A percentile compares a stretch with the other conserved stretches of the same genome.
Evolutionary conservation across 2,329 filamentous ascomycete species (phyloP).

Genomic region (Aaosphaeria pasadenensis): DNA sequence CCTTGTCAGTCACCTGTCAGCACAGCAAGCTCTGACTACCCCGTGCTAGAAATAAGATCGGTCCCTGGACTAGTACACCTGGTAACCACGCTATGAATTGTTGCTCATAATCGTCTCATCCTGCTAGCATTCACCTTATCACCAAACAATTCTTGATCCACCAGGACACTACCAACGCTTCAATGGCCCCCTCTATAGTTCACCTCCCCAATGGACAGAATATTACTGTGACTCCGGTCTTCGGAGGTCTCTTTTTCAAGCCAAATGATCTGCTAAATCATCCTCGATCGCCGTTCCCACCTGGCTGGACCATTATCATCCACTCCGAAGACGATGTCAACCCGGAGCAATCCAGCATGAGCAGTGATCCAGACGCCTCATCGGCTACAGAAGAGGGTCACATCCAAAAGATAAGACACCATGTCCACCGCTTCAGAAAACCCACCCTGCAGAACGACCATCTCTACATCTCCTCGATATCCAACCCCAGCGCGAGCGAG

Average conservation of each 20-base stretch:
- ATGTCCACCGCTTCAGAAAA: conserved; percentile 63
- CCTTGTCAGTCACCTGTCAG: too few relatives aligned
- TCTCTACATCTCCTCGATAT: conserved; percentile 89
- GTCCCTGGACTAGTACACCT: too few relatives aligned
- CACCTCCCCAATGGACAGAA: conserved; percentile 85
- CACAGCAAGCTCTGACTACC: too few relatives aligned
- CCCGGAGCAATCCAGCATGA: conserved; percentile 22
- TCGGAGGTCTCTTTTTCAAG: conserved; percentile 90
- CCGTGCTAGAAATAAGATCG: too few relatives aligned
- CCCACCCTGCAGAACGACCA: conserved; percentile 78
- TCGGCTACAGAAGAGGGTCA: conserved; percentile 14
- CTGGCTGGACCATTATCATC: conserved; percentile 87
- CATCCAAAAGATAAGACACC: conserved; percentile 24
- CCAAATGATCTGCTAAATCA: conserved; percentile 69
- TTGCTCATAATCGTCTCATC: too few relatives aligned
- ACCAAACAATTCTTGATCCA: too few relatives aligned
- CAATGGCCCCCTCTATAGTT: conserved; percentile 50
- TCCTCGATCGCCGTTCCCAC: conserved; percentile 63
- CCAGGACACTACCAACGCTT: too few relatives aligned
- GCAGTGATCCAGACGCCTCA: conserved; percentile 29
- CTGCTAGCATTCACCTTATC: too few relatives aligned
- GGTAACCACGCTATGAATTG: too few relatives aligned
- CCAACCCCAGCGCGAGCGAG: conserved; percentile 74
- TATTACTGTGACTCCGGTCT: conserved; percentile 78
- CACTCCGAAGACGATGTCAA: conserved; percentile 61